These are phyloP conservation scores for Thymus quinquecostatus DNA, from an alignment of 257 asterid species.

Conservation along the genomic window DNA sequence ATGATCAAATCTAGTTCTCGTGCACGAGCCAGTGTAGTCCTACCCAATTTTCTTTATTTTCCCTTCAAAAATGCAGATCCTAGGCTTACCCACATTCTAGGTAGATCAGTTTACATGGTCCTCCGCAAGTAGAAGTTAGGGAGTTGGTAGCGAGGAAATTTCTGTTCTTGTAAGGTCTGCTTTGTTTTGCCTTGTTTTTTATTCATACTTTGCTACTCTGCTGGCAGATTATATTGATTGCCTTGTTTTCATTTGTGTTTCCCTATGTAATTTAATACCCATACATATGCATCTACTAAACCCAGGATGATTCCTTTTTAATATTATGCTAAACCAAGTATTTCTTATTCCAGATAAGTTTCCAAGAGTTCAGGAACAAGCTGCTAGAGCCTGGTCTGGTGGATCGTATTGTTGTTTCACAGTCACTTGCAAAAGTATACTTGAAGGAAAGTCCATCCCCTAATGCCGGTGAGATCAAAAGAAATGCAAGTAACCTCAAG, in stretches of 20 bases:
- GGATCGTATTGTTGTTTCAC: slow-evolving; percentile 62
- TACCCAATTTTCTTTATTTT: not conserved
- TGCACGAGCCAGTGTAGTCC: not conserved
- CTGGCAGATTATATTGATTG: not conserved
- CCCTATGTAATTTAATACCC: not conserved
- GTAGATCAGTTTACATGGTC: not conserved
- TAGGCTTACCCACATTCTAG: slow-evolving; percentile 2
- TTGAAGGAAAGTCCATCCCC: slow-evolving; percentile 47
- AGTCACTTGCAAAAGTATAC: slow-evolving; percentile 70
- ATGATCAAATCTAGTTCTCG: slow-evolving; percentile 3
- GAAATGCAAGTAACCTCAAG: slow-evolving; percentile 37
- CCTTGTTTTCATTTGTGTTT: not conserved
- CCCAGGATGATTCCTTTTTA: not conserved
- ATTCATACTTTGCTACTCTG: slow-evolving; percentile 14
- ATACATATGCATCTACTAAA: not conserved
- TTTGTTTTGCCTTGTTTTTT: not conserved
- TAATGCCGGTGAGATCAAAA: slow-evolving; percentile 32
- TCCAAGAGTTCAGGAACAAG: slow-evolving; percentile 80
- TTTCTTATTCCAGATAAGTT: slow-evolving; percentile 65
- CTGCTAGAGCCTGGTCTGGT: slow-evolving; percentile 89
- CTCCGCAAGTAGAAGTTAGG: not conserved
- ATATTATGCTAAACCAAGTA: slow-evolving; percentile 19
- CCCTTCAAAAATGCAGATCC: not conserved
- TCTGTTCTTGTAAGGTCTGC: not conserved
- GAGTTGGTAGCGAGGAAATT: slow-evolving; percentile 2